A percentile compares a stretch with the other conserved stretches of the same genome.
These are phyloP conservation scores for Clausena lansium DNA, from an alignment of 345 rosid genomes.

Conservation along the genomic window DNA sequence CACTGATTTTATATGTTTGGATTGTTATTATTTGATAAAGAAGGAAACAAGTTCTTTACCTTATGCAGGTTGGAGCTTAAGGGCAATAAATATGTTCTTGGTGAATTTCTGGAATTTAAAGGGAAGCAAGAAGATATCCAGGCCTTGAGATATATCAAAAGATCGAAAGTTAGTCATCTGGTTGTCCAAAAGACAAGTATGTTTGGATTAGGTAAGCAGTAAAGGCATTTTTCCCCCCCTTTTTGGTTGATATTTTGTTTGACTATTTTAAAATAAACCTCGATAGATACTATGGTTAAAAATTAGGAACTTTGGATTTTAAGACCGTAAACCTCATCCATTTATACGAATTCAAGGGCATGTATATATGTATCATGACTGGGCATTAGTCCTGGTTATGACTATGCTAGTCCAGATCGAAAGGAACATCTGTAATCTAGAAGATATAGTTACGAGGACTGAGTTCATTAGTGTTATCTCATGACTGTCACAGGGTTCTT, in stretches of 20 bases:
- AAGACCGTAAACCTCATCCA: not conserved
- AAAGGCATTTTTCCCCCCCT: not conserved
- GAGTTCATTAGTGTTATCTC: not conserved
- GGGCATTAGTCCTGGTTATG: not conserved
- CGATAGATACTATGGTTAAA: not conserved
- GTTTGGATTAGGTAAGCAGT: constrained; percentile 77
- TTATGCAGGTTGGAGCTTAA: constrained; percentile 77
- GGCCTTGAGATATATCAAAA: constrained; percentile 60
- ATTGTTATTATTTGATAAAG: constrained; percentile 6
- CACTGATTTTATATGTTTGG: not conserved
- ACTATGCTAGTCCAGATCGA: not conserved
- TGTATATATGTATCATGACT: not conserved
- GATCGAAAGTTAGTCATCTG: constrained; percentile 72
- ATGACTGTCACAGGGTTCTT: not conserved
- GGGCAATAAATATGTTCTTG: constrained; percentile 66
- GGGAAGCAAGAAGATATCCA: constrained; percentile 73
- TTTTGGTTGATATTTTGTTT: not conserved
- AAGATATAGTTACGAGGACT: not conserved
- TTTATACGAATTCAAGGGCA: not conserved
- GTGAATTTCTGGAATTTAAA: constrained; percentile 83
- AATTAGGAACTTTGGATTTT: not conserved
- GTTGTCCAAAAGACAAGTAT: constrained; percentile 80
- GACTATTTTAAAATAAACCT: not conserved
- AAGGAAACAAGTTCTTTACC: not conserved
- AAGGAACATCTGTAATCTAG: no score